Base-by-base conservation (phyloP, 768 basidiomycete species). In the Pisolithus orientalis region DNA sequence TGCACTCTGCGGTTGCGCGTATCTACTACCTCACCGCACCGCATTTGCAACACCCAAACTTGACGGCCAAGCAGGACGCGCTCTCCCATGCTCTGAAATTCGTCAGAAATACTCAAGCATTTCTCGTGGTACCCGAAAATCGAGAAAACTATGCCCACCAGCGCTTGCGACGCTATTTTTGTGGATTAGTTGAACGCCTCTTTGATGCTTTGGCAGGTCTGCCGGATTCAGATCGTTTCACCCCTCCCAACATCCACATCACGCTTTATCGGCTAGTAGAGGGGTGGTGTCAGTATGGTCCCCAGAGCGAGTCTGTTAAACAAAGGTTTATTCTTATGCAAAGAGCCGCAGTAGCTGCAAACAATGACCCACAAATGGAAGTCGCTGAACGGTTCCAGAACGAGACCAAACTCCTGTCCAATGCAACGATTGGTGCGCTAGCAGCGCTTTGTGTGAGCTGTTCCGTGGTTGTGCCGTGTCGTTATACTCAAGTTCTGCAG, bases 221-320 rank as follows among this genome's bases (percentile, higher is more conserved):
- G 28, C 83, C 84, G 47, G 84, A 87, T 53, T 81, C 83, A 1
- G 90, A 93, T 48, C 76, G 84, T 5, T 90, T 90, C 62, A 80
- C 89, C 48, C 83, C 87, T 1, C 72, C 78, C 5, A 80, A 87
- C 52, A 84, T 84, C 72, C 83, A 91, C 61, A 76, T 94, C 6
- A 78, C 85, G 3, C 69, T 95, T 31, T 95, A 90, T 68, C 82
- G 85, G 32, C 72, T 92, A 38, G 94, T 91, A 58, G 91, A 94
- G 67, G 91, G 94, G 60, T 96, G 94, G 94, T 95, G 93, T 66
- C 84, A 90, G 61, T 74, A 87, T 44, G 93, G 90, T 5, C 78
- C 82, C 29, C 83, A 89, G 59, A 76, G 82, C 1, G 89, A 92
- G 55, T 69, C 72, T n/a, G 78, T 80, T 38, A 86, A 83, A 65